Evolutionary conservation across 2,329 filamentous ascomycete species (phyloP), one percentile per base, ranked within the genome.

Genomic region (Scopulariopsis brevicaulis): DNA sequence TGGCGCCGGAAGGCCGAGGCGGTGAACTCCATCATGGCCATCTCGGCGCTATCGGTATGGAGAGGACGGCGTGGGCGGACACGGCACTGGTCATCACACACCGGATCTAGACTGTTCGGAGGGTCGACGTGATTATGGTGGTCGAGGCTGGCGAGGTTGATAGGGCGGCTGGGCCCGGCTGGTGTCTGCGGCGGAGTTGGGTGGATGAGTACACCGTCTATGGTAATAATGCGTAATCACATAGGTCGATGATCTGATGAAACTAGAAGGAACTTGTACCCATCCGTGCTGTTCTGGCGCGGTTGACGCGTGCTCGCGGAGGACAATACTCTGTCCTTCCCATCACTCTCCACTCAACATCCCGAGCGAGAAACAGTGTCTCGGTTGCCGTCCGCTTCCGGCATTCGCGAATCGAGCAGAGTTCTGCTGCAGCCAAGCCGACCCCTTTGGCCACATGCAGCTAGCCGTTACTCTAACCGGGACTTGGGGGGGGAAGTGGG

Each of bases 1-100:
- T 77, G 80, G 58, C 78, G 80, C 15, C 83, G 87, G 56, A 84
- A 84, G 1, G 82, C 84, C 6, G 86, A 90, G 63, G 84, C 85
- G 1, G 83, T 86, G 55, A 78, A 81, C 56, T 81, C 80, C 1
- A 84, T 86, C 68, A 82, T 84, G 63, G 88, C 86, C 0, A 75
- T 85, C 15, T 76, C 82, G 1, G 76, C 78, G 1, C 68, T 84
- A 1, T 81, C 79, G 0, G 72, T 73, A 20, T 90, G 51, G 83
- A 88, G 69, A 75, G 71, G 60, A 81, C 76, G 0, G 75, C 76
- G 3, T 73, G 73, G 54, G 78, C 68, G 58, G 79, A 80, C 54
- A 84, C 80, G 0, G 79, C 82, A 15, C 73, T 84, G 62, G 79
- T 79, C 25, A 81, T 84, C 59, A 81, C 81, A 1, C 81, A 84